Percentiles rank a stretch among this genome's conserved stretches.
Conservation (phyloP, 2,329 filamentous ascomycete species). For the Sclerotinia trifoliorum region DNA sequence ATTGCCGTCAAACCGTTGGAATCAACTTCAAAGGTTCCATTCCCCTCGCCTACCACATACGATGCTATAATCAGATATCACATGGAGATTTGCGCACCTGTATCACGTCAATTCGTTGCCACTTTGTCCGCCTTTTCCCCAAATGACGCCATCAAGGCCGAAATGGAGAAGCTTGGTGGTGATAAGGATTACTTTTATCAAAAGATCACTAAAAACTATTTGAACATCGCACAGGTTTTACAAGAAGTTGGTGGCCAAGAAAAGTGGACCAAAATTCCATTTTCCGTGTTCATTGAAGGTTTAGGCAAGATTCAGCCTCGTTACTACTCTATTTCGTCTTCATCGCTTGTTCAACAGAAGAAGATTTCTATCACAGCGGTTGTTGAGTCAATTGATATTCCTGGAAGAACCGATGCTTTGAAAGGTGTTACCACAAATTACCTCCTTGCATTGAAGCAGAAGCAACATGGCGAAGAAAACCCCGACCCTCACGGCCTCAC, state of each 20-base stretch:
- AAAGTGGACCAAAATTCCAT: conserved; percentile 82
- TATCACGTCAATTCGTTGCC: conserved; percentile 92
- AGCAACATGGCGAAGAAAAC: conserved; percentile 84
- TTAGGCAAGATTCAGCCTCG: conserved; percentile 93
- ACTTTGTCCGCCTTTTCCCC: conserved; percentile 87
- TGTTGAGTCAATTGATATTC: conserved; percentile 78
- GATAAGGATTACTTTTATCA: conserved; percentile 96
- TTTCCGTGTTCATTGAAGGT: conserved; percentile 92
- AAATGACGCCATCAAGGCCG: conserved; percentile 76
- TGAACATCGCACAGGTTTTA: conserved; percentile 87
- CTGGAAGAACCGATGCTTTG: conserved; percentile 73
- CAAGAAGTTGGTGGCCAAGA: conserved; percentile 68
- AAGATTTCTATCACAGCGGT: conserved; percentile 95
- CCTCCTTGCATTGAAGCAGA: conserved; percentile 89
- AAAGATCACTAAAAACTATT: conserved; percentile 75
- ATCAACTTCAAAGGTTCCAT: conserved; percentile 93
- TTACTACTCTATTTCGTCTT: conserved; percentile 99
- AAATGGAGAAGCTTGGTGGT: conserved; percentile 82
- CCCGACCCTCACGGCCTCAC: conserved; percentile 81
- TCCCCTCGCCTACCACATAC: conserved; percentile 95
- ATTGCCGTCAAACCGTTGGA: conserved; percentile 89
- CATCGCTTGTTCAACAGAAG: conserved; percentile 88
- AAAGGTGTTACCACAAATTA: conserved; percentile 98
- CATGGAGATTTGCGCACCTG: conserved; percentile 91
- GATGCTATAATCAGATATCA: conserved; percentile 92